Evolutionary conservation across 2,329 filamentous ascomycete species (phyloP).

Genomic region (Hirsutella minnesotensis): DNA sequence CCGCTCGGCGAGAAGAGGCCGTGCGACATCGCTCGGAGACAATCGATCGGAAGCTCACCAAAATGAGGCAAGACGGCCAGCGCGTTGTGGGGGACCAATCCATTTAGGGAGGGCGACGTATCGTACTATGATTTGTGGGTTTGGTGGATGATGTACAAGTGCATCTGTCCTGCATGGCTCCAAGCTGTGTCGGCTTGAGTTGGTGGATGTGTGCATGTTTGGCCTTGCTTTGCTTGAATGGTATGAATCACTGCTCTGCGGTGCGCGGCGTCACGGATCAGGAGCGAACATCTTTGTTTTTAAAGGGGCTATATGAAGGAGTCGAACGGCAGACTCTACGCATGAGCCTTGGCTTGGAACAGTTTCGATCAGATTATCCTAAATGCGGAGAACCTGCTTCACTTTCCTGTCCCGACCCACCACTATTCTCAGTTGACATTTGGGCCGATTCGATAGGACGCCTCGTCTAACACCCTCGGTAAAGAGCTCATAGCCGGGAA

Average conservation of each 20-base stretch:
- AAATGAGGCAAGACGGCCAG: conserved; percentile 44
- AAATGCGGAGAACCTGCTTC: conserved; percentile 40
- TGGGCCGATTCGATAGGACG: conserved; percentile 36
- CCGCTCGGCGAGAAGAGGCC: conserved; percentile 40
- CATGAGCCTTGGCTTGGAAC: neutral
- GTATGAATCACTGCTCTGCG: neutral
- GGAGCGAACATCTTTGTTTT: neutral
- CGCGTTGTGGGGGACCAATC: conserved; percentile 38
- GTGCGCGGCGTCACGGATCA: neutral
- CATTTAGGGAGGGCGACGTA: neutral
- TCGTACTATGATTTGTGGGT: neutral
- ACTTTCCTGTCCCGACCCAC: conserved; percentile 50
- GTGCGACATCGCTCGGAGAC: conserved; percentile 39
- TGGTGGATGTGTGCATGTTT: neutral
- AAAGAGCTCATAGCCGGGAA: conserved; percentile 62
- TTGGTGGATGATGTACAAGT: neutral
- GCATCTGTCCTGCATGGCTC: too few species aligned
- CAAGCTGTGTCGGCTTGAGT: too few species aligned
- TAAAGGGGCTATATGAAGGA: neutral
- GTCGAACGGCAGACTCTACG: neutral
- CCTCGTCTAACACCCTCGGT: conserved; percentile 46
- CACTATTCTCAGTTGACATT: conserved; percentile 48
- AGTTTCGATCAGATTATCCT: neutral
- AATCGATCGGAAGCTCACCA: conserved; percentile 42
- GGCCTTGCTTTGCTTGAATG: conserved; percentile 4